These are phyloP conservation scores for Arctium minus DNA, from an alignment of 129 eudicot species.

Conservation along the genomic window DNA sequence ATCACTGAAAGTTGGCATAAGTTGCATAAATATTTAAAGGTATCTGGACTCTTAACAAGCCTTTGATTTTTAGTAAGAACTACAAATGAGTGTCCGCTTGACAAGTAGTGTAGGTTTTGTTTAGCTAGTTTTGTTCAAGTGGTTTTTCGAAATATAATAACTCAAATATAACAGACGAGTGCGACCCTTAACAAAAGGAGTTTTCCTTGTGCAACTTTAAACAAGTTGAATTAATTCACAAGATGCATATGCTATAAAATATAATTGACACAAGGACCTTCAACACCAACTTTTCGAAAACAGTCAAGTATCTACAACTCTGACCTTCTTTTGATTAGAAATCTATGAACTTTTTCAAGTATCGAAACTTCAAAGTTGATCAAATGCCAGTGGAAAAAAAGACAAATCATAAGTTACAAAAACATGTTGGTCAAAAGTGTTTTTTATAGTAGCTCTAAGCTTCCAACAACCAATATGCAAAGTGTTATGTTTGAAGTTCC, in stretches of 20 bases:
- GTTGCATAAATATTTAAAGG: no score
- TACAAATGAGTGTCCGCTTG: neutral
- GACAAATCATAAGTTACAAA: constrained; percentile 44
- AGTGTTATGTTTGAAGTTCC: constrained; percentile 29
- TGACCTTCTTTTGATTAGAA: constrained; percentile 29
- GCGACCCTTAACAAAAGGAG: neutral
- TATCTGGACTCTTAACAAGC: no score
- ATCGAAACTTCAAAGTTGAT: constrained; percentile 22
- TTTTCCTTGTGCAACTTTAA: no score
- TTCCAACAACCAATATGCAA: constrained; percentile 37
- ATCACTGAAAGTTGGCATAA: neutral
- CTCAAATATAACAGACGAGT: neutral
- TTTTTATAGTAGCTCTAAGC: constrained; percentile 20
- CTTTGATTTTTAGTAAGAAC: neutral
- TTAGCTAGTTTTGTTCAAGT: neutral
- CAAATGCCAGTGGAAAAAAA: constrained; percentile 15
- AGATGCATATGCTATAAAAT: neutral
- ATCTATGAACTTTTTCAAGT: constrained; percentile 17
- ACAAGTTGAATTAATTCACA: neutral
- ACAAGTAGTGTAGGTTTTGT: no score
- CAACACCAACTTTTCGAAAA: constrained; percentile 9
- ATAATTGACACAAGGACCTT: neutral
- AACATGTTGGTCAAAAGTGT: constrained; percentile 22
- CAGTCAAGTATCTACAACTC: constrained; percentile 35
- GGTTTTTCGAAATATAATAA: neutral